Conservation (phyloP, 805 yeast genomes). For the Candida silvatica region DNA sequence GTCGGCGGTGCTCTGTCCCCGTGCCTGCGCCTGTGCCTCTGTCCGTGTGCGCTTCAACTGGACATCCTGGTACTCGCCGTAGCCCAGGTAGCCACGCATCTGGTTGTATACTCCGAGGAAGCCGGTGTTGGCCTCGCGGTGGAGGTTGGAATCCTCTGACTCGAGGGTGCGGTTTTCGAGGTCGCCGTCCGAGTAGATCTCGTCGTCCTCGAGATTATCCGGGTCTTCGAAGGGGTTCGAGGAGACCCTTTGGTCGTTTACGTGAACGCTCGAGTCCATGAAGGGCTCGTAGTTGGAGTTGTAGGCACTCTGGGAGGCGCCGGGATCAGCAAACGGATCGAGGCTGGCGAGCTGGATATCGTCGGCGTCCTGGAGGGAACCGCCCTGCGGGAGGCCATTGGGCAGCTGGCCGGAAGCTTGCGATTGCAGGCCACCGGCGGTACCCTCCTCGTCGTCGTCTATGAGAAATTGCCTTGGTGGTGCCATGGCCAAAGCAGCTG, state of each 20-base stretch:
- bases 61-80: slow-evolving; percentile 17
- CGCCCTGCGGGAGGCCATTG: not conserved
- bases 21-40: too few species aligned
- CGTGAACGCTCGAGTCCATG: slow-evolving; percentile 1
- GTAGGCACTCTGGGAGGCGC: slow-evolving; percentile 11
- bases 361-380: not conserved
- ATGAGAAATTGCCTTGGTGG: too few species aligned
- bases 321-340: slow-evolving; percentile 3
- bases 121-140: slow-evolving; percentile 10
- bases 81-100: slow-evolving; percentile 18
- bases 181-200: not conserved
- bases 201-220: not conserved
- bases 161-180: not conserved
- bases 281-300: slow-evolving; percentile 11
- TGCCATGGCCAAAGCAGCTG: too few species aligned
- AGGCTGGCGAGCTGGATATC: not conserved
- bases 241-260: not conserved
- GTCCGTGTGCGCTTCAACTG: slow-evolving; percentile 3
- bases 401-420: too few species aligned
- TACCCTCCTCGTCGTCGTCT: slow-evolving; percentile 6
- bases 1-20: slow-evolving; percentile 5
- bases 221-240: slow-evolving; percentile 8
- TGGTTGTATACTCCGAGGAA: slow-evolving; percentile 23
- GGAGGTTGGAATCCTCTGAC: not conserved
- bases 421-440: slow-evolving; percentile 1